Conservation (phyloP, 1,284 basidiomycete species). For the Meira miltonrushii region DNA sequence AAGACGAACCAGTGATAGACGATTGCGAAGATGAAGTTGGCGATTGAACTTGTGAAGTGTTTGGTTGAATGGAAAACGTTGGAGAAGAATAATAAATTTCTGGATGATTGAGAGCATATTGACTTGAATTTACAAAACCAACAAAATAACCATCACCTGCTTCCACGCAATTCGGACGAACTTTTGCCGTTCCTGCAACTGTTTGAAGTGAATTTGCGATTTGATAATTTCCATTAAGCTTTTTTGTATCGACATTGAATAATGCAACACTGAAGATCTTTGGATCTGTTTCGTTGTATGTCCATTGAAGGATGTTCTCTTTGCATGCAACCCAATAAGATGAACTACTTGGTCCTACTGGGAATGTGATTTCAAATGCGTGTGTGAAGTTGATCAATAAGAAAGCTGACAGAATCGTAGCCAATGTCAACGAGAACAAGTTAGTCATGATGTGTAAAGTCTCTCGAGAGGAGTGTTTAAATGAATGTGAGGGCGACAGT, state of each 20-base stretch:
- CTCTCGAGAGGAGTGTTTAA: too few species aligned
- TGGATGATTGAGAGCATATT: slow-evolving; percentile 15
- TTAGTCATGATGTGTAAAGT: too few species aligned
- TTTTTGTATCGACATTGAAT: slow-evolving; percentile 5
- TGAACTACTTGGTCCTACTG: not conserved
- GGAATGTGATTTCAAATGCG: slow-evolving; percentile 1
- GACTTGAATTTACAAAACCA: slow-evolving; percentile 14
- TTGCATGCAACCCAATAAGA: slow-evolving; percentile 18
- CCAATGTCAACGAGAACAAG: too few species aligned
- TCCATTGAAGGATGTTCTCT: slow-evolving; percentile 15
- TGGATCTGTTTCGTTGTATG: slow-evolving; percentile 13
- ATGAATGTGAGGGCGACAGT: too few species aligned
- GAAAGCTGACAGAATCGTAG: too few species aligned
- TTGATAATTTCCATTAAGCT: slow-evolving; percentile 8
- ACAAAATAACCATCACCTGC: slow-evolving; percentile 7
- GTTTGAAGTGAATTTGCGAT: slow-evolving; percentile 14
- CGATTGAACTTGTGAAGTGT: too few species aligned
- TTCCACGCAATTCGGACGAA: slow-evolving; percentile 10
- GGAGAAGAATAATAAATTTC: slow-evolving; percentile 9
- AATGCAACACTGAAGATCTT: slow-evolving; percentile 12
- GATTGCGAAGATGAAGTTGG: too few species aligned
- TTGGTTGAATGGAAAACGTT: slow-evolving; percentile 5
- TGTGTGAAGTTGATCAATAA: not conserved
- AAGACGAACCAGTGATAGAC: too few species aligned
- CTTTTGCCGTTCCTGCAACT: slow-evolving; percentile 4